phyloP scores from a whole-genome alignment of 225 moss, liverwort and hornwort genomes.

The Pseudoscleropodium purum region DNA sequence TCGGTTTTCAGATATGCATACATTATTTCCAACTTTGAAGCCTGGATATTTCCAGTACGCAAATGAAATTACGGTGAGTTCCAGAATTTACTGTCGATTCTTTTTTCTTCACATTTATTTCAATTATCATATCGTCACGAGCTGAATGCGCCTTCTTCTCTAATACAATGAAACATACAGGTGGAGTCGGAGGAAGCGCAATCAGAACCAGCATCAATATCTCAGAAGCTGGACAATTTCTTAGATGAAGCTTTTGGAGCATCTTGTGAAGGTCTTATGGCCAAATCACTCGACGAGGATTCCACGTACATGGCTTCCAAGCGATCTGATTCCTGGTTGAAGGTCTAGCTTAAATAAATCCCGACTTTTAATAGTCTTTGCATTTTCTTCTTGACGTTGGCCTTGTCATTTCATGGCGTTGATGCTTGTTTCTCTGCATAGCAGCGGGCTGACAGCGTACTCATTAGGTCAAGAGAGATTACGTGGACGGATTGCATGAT shows the following conservation, averaged over 20 bases:
- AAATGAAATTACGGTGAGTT: conserved; percentile 63
- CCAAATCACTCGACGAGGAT: conserved; percentile 67
- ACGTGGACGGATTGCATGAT: conserved; percentile 86
- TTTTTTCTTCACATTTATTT: neutral
- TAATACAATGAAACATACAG: conserved; percentile 18
- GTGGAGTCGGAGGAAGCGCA: conserved; percentile 56
- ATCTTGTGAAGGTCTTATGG: conserved; percentile 95
- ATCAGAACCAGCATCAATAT: conserved; percentile 22
- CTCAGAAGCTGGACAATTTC: conserved; percentile 53
- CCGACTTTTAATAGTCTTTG: neutral
- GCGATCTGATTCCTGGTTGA: conserved; percentile 89
- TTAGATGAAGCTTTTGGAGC: conserved; percentile 76
- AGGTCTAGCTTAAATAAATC: conserved; percentile 31
- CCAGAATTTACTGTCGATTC: neutral
- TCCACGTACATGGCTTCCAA: conserved; percentile 83
- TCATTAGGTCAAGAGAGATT: conserved; percentile 74
- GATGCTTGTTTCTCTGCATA: neutral
- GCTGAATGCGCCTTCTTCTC: neutral
- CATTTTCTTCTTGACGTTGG: neutral
- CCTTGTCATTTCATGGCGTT: neutral
- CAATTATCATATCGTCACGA: neutral
- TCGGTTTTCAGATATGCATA: conserved; percentile 59
- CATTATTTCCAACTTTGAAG: conserved; percentile 61
- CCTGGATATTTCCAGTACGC: conserved; percentile 82
- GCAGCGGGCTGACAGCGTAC: neutral